Conservation (phyloP, 139 green algal species). For the Microglena sp. region DNA sequence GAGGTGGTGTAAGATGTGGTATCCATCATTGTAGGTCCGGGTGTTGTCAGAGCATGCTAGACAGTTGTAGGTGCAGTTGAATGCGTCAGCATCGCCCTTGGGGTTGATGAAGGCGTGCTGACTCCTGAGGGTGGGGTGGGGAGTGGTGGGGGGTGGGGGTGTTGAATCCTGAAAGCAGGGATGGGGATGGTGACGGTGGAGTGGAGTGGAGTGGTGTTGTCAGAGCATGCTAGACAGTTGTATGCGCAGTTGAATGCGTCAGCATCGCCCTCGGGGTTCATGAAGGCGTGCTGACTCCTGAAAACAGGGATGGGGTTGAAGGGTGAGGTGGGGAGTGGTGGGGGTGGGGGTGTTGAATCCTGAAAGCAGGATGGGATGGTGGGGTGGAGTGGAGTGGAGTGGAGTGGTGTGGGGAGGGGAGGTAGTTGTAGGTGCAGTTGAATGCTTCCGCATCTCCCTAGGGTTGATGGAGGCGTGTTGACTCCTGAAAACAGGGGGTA, state of each 20-base stretch:
- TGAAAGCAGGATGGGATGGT: too few relatives aligned
- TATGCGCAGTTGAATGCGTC: conserved; percentile 57
- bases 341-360: too few relatives aligned
- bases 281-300: conserved; percentile 81
- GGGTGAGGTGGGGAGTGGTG: too few relatives aligned
- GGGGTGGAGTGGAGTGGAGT: too few relatives aligned
- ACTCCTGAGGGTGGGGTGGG: conserved; percentile 29
- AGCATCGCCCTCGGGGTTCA: conserved; percentile 41
- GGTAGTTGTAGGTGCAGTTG: conserved; percentile 71
- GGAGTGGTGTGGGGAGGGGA: conserved; percentile 64
- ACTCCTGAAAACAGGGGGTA: conserved; percentile 29
- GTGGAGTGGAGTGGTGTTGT: too few relatives aligned
- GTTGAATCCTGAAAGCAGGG: too few relatives aligned
- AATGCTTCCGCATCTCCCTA: conserved; percentile 25
- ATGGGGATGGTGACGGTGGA: too few relatives aligned
- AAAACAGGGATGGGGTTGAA: too few relatives aligned
- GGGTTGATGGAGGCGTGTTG: conserved; percentile 85
- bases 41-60: conserved; percentile 62
- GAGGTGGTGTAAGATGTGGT: conserved; percentile 82
- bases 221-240: conserved; percentile 61
- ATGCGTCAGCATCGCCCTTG: conserved; percentile 18
- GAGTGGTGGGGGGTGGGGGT: neutral
- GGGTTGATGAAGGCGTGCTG: conserved; percentile 85
- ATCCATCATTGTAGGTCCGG: conserved; percentile 83
- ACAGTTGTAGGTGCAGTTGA: conserved; percentile 74